These are phyloP conservation scores for Geotrichum cucujoidarum DNA, from an alignment of 1,139 yeast species.

Conservation along the genomic window DNA sequence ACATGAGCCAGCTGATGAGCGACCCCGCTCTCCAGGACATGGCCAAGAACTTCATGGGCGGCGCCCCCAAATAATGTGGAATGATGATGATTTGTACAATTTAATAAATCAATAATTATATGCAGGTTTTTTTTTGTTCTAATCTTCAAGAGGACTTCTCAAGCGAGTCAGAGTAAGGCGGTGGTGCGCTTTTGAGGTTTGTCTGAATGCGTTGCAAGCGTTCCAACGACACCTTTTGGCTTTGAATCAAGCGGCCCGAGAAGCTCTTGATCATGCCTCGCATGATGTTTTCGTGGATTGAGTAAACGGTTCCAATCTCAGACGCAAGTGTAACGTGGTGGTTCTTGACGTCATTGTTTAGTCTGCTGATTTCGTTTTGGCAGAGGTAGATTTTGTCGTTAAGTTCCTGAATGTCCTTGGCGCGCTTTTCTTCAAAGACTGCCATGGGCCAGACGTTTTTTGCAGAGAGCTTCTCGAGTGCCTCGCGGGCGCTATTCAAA, in stretches of 20 bases:
- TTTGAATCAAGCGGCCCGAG: slow-evolving; percentile 29
- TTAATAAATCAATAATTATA: background rate
- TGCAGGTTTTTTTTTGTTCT: background rate
- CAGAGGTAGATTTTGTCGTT: slow-evolving; percentile 32
- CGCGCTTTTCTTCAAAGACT: slow-evolving; percentile 37
- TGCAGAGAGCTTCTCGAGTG: slow-evolving; percentile 29
- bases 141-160: background rate
- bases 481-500: slow-evolving; percentile 19
- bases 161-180: too few species aligned
- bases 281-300: slow-evolving; percentile 29
- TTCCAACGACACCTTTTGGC: slow-evolving; percentile 40
- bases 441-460: slow-evolving; percentile 36
- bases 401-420: slow-evolving; percentile 32
- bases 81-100: background rate
- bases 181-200: slow-evolving; percentile 10
- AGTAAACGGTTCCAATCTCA: slow-evolving; percentile 39
- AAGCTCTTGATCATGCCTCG: slow-evolving; percentile 31
- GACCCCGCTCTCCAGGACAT: slow-evolving; percentile 71
- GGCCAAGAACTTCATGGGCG: slow-evolving; percentile 41
- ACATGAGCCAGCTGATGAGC: slow-evolving; percentile 65
- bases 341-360: slow-evolving; percentile 33
- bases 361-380: slow-evolving; percentile 30
- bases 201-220: slow-evolving; percentile 25
- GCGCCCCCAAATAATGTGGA: slow-evolving; percentile 14
- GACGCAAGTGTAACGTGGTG: slow-evolving; percentile 38